A percentile compares a stretch with the other conserved stretches of the same genome.
phyloP scores from a whole-genome alignment of 1,139 yeast species.

The Lodderomyces orthopsilosis region DNA sequence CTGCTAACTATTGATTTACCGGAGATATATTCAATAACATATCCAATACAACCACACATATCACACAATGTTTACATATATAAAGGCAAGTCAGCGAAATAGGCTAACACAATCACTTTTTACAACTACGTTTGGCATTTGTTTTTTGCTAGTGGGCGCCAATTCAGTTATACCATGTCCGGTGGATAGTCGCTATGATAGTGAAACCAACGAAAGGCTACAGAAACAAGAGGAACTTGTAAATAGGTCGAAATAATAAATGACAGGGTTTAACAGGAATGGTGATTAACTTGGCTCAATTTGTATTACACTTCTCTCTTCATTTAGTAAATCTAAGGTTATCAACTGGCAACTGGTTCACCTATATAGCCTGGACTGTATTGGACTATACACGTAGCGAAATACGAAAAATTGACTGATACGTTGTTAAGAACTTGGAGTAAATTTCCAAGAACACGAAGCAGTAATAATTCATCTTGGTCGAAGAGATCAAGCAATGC shows the following conservation, averaged over 20 bases:
- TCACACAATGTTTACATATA: constrained; percentile 17
- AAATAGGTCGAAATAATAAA: constrained; percentile 1
- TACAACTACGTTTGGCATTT: constrained; percentile 71
- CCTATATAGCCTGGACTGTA: too few relatives aligned
- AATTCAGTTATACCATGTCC: constrained; percentile 78
- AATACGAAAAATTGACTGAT: too few relatives aligned
- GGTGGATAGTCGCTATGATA: constrained; percentile 48
- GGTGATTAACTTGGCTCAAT: too few relatives aligned
- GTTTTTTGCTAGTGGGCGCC: constrained; percentile 67
- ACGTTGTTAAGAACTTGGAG: too few relatives aligned
- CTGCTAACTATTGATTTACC: too few relatives aligned
- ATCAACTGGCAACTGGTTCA: too few relatives aligned
- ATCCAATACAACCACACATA: not conserved
- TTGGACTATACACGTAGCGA: too few relatives aligned
- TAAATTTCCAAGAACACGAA: too few relatives aligned
- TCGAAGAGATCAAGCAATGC: too few relatives aligned
- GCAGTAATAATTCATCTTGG: too few relatives aligned
- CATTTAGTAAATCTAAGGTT: too few relatives aligned
- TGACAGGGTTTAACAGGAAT: not conserved
- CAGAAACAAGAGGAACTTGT: constrained; percentile 6
- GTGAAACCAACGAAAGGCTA: constrained; percentile 39
- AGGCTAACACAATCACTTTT: constrained; percentile 64
- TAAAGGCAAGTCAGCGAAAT: constrained; percentile 56
- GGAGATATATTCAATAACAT: not conserved
- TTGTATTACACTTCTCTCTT: too few relatives aligned